phyloP scores from a whole-genome alignment of 1,284 basidiomycete species.

The Inonotus obliquus region DNA sequence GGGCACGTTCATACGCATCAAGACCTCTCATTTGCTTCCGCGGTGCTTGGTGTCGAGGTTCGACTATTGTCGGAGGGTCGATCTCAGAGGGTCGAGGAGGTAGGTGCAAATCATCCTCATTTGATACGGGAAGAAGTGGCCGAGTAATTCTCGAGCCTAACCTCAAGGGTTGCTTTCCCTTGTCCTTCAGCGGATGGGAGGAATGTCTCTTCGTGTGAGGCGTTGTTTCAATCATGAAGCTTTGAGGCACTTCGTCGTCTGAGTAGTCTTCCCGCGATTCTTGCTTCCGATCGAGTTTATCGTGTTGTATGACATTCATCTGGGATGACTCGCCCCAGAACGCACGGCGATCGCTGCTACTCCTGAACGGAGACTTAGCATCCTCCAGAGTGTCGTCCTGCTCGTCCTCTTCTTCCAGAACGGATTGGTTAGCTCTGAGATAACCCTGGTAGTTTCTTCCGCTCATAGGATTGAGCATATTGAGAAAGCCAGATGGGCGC shows the following conservation, averaged over 20 bases:
- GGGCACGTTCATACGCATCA: conserved; percentile 81
- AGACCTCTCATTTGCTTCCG: conserved; percentile 57
- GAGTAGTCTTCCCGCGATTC: conserved; percentile 60
- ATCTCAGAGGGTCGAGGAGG: conserved; percentile 69
- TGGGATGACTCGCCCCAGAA: conserved; percentile 55
- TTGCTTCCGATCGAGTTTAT: conserved; percentile 57
- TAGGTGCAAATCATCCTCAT: conserved; percentile 35
- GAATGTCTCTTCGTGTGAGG: conserved; percentile 31
- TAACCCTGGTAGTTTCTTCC: conserved; percentile 65
- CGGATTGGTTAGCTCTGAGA: conserved; percentile 59
- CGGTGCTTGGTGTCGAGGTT: conserved; percentile 6
- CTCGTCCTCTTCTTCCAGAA: conserved; percentile 61
- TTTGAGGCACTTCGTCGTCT: conserved; percentile 78
- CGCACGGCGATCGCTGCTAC: conserved; percentile 46
- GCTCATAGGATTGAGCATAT: conserved; percentile 74
- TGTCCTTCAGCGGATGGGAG: conserved; percentile 32
- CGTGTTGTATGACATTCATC: conserved; percentile 55
- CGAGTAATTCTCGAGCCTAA: conserved; percentile 6
- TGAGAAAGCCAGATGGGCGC: conserved; percentile 48
- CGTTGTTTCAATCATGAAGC: conserved; percentile 73
- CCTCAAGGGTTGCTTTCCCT: conserved; percentile 23
- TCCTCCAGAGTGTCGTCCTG: conserved; percentile 34
- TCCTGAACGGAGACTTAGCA: conserved; percentile 48
- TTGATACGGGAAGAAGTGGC: conserved; percentile 32
- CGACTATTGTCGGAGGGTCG: conserved; percentile 26